Base-by-base conservation (phyloP, 1,139 yeast genomes). In the Yamadazyma taylorii region DNA sequence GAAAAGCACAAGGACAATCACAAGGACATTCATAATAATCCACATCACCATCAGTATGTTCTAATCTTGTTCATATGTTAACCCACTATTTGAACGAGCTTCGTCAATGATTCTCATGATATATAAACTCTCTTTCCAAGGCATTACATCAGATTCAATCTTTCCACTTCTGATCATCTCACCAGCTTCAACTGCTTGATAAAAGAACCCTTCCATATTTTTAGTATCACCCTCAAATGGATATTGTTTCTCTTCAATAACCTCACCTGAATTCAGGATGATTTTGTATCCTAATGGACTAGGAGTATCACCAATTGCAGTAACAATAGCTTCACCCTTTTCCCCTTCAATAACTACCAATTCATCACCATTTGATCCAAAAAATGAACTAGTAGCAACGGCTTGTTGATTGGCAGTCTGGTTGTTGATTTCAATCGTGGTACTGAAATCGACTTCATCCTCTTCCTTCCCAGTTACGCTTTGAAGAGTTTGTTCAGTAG, bases 101-200 rank as follows among this genome's bases (percentile, higher is more conserved):
- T 52, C 47, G 46, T 75, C 79, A 69, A 73, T 59, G 12, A 61
- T 50, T 11, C 52, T 55, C 69, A 71, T 60, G 33, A 71, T 62
- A 32, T 61, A 50, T 24, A 70, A 46, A 24, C 73, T 62, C 52
- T 74, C 79, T 15, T 51, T 58, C 51, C 63, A 60, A 4, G 78
- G 72, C 54, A 69, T 56, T 11, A 53, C 43, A 6, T 45, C 53
- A 32, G 61, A 57, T 43, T 70, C 66, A 8, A 50, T 39, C 34
- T 58, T 60, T 3, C 74, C 73, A 9, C 51, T 55, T 5, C 50
- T 33, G 21, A 73, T 54, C 42, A 63, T 73, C 28, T 60, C 47
- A 3, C 76, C 78, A 33, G 61, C 63, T 13, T 72, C 77, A 47
- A 73, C 69, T 3, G 79, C 79, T 50, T 75, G 79, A 50, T 66